Evolutionary conservation across 441 rosid species (phyloP).

Genomic region (Macaranga tanarius): DNA sequence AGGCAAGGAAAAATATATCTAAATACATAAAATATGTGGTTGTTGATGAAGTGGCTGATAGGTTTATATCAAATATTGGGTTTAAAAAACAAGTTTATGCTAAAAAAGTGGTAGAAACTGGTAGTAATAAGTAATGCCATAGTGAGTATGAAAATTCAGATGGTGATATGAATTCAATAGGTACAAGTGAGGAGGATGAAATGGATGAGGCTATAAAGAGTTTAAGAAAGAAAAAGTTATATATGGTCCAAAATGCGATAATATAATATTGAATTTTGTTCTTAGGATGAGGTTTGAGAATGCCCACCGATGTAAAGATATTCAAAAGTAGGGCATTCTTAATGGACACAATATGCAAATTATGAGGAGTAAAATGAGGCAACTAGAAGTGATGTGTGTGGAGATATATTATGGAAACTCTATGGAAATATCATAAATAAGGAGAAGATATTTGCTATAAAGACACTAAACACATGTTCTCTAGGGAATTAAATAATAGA

Average conservation of each 20-base stretch:
- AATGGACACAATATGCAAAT: background rate
- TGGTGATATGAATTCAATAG: no score
- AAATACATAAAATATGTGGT: no score
- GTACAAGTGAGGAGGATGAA: no score
- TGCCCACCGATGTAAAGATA: background rate
- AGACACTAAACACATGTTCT: background rate
- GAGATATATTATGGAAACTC: background rate
- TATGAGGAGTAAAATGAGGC: background rate
- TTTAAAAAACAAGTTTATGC: no score
- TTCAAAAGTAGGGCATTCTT: background rate
- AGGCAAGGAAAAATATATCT: no score
- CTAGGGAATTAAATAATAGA: background rate
- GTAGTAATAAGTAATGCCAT: no score
- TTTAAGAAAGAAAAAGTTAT: no score
- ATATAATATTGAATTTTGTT: background rate
- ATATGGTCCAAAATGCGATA: background rate
- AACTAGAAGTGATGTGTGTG: background rate
- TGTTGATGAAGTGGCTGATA: no score
- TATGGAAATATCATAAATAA: background rate
- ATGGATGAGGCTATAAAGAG: no score
- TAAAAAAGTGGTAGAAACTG: no score
- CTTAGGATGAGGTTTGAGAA: background rate
- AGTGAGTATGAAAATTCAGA: no score
- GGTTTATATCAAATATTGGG: no score
- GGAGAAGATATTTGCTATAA: background rate